Conservation (phyloP, 2,329 filamentous ascomycete species). For the Calonectria hongkongensis region DNA sequence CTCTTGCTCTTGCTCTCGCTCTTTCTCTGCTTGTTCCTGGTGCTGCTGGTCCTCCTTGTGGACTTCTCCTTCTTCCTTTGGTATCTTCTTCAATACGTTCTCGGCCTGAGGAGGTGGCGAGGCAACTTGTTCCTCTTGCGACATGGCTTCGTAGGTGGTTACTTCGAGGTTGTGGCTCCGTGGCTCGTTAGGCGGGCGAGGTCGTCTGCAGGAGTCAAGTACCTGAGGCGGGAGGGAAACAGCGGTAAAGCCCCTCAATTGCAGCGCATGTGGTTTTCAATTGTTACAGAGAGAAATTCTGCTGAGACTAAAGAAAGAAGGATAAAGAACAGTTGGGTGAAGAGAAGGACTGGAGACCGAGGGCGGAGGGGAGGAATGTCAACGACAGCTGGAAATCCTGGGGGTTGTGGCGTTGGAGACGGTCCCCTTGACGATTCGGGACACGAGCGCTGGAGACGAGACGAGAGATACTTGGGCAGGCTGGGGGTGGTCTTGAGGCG, state of each 20-base stretch:
- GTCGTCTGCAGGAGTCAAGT: slow-evolving; percentile 40
- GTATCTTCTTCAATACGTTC: slow-evolving; percentile 33
- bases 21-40: slow-evolving; percentile 45
- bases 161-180: slow-evolving; percentile 31
- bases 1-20: slow-evolving; percentile 45
- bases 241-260: slow-evolving; percentile 51
- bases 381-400: slow-evolving; percentile 51
- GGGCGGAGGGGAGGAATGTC: slow-evolving; percentile 51
- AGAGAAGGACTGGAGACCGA: slow-evolving; percentile 46
- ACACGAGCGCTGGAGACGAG: slow-evolving; percentile 33
- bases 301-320: slow-evolving; percentile 39
- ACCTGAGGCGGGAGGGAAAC: slow-evolving; percentile 39
- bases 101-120: slow-evolving; percentile 49
- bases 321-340: slow-evolving; percentile 42
- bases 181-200: slow-evolving; percentile 30
- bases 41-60: slow-evolving; percentile 28
- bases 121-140: slow-evolving; percentile 57
- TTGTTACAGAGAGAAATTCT: slow-evolving; percentile 36
- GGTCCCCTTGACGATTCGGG: slow-evolving; percentile 48
- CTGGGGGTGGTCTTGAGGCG: slow-evolving; percentile 35
- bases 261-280: slow-evolving; percentile 44
- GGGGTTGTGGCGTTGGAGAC: slow-evolving; percentile 50
- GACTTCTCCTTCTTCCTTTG: slow-evolving; percentile 38
- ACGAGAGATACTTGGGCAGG: slow-evolving; percentile 30
- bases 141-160: slow-evolving; percentile 55